Base-by-base conservation (phyloP, 225 moss, liverwort and hornwort species). In the Anthoceros angustus region DNA sequence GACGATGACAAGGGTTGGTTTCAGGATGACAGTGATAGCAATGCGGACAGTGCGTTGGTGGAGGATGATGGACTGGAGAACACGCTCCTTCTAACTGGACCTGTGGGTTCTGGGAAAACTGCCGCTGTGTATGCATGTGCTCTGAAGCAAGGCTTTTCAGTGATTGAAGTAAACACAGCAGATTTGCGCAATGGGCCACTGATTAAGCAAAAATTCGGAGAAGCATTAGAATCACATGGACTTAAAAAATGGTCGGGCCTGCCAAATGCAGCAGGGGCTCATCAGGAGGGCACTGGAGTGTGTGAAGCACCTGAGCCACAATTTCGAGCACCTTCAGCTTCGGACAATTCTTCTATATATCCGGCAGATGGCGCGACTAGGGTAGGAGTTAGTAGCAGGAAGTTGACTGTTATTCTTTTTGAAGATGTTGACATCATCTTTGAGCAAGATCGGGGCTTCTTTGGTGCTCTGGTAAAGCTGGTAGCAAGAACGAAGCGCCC, bases 61-160 rank as follows among this genome's bases (percentile, higher is more conserved):
- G 32, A 32, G 32, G 32, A 55, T 18, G 55, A 55, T 7, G 80
- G 71, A 64, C 80, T 88, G 65, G 64, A 70, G 25, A 88, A 79
- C 64, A 88, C 84, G 72, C 75, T 90, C 43, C 80, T 90, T 32
- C 41, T 41, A 64, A 26, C 69, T 61, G 60, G 61, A 12, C 38
- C 63, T 67, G 63, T 70, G 62, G 42, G 25, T 42, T 70, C 86
- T 70, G 90, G 94, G 62, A 94, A 94, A 66, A 84, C 90, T 74
- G 87, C 90, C 70, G 88, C 94, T 64, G 74, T 94, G 64, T 94
- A 90, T 80, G 90, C 90, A 66, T 90, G 87, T 76, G 87, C 90
- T 25, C 78, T 63, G 65, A 90, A 94, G 67, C 83, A 84, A 12
- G 84, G 83, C 23, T 90, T 90, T 70, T 78, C 81, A 10, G 78